Conservation (phyloP, 441 rosid genomes). For the Eutrema salsugineum region DNA sequence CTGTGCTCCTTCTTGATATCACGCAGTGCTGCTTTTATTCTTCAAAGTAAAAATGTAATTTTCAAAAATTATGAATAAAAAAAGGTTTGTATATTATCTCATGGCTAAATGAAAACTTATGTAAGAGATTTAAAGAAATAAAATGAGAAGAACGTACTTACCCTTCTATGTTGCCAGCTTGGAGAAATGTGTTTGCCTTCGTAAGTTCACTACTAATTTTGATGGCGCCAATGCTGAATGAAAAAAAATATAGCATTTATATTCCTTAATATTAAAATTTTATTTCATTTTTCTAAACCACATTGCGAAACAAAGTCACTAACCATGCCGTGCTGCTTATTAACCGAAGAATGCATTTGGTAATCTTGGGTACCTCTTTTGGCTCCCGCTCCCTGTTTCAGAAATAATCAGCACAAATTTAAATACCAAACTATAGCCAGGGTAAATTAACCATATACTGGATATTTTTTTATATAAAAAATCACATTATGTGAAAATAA, state of each 20-base stretch:
- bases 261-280: background rate
- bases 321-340: slow-evolving; percentile 19
- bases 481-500: background rate
- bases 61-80: background rate
- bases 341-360: slow-evolving; percentile 21
- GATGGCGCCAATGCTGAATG: slow-evolving; percentile 15
- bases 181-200: slow-evolving; percentile 13
- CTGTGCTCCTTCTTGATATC: slow-evolving; percentile 22
- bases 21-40: slow-evolving; percentile 6
- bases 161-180: slow-evolving; percentile 18
- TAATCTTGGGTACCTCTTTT: slow-evolving; percentile 11
- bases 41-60: background rate
- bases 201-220: slow-evolving; percentile 9
- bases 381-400: slow-evolving; percentile 14
- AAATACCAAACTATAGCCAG: background rate
- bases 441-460: background rate
- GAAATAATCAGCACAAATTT: background rate
- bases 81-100: background rate
- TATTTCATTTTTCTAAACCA: background rate
- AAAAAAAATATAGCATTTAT: background rate
- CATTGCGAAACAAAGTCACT: slow-evolving; percentile 4
- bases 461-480: too few relatives aligned
- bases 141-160: background rate
- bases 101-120: background rate
- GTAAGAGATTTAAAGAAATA: background rate